Percentiles rank a stretch among this genome's conserved stretches.
These are phyloP conservation scores for Glutinoglossum americanum DNA, from an alignment of 495 filamentous ascomycete genomes.

Conservation along the genomic window DNA sequence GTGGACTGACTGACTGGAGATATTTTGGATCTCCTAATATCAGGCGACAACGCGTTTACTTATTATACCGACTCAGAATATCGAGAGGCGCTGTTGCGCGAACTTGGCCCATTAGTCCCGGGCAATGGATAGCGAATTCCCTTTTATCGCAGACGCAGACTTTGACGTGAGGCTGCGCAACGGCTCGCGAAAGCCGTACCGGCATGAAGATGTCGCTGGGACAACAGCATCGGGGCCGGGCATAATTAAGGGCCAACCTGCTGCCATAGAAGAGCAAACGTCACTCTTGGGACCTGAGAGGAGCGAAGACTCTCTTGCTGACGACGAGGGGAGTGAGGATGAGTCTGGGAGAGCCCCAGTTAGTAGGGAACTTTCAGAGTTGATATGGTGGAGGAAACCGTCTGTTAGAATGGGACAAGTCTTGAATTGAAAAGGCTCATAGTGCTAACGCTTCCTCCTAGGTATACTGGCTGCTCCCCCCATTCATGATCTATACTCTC, in stretches of 20 bases:
- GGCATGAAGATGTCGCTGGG: neutral
- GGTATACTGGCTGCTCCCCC: constrained; percentile 69
- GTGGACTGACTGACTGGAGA: neutral
- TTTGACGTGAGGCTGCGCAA: constrained; percentile 19
- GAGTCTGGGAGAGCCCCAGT: constrained; percentile 16
- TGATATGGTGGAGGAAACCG: constrained; percentile 51
- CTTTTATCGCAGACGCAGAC: constrained; percentile 16
- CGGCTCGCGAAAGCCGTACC: constrained; percentile 1
- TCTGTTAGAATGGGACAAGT: constrained; percentile 29
- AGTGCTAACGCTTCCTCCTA: constrained; percentile 16
- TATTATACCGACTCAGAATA: neutral
- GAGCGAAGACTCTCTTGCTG: neutral
- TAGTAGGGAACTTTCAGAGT: constrained; percentile 34
- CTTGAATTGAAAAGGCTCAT: neutral
- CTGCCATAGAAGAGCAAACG: neutral
- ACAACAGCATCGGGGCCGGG: neutral
- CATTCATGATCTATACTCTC: constrained; percentile 54
- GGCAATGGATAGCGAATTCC: constrained; percentile 12
- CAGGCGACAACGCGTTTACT: too few relatives aligned
- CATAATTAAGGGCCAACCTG: neutral
- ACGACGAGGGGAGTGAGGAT: neutral
- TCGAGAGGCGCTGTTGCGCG: neutral
- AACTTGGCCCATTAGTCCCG: neutral
- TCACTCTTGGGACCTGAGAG: neutral
- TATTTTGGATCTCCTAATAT: neutral